Percentiles rank a stretch among this genome's conserved stretches.
These are phyloP conservation scores for Alternaria triticina DNA, from an alignment of 2,329 filamentous ascomycete genomes.

Conservation along the genomic window DNA sequence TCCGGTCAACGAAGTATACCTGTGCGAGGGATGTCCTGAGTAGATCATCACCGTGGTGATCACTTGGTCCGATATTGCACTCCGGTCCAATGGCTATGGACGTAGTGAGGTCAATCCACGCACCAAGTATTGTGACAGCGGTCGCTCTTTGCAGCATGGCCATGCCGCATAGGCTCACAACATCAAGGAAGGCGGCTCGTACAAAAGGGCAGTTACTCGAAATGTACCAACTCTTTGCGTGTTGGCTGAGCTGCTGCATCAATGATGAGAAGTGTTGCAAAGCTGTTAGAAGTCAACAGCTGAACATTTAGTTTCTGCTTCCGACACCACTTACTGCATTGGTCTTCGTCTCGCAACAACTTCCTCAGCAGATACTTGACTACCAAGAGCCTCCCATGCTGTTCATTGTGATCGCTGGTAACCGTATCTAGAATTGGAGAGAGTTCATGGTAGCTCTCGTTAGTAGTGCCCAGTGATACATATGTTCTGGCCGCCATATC, in stretches of 20 bases:
- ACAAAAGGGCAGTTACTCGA: constrained; percentile 40
- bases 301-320: background rate
- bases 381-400: constrained; percentile 41
- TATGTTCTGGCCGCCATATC: constrained; percentile 80
- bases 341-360: constrained; percentile 17
- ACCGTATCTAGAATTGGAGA: constrained; percentile 24
- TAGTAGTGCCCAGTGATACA: constrained; percentile 41
- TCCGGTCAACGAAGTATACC: constrained; percentile 33
- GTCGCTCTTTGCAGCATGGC: constrained; percentile 27
- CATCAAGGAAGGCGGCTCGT: constrained; percentile 46
- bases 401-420: constrained; percentile 27
- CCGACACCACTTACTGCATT: constrained; percentile 17
- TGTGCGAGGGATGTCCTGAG: constrained; percentile 28
- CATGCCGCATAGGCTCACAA: constrained; percentile 38
- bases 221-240: constrained; percentile 22
- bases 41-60: constrained; percentile 18
- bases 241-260: constrained; percentile 24
- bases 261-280: constrained; percentile 21
- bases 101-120: constrained; percentile 28
- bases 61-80: constrained; percentile 17
- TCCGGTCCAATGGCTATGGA: constrained; percentile 29
- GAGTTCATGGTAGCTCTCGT: constrained; percentile 31
- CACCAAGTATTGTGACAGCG: constrained; percentile 17
- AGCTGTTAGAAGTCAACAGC: constrained; percentile 16
- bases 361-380: constrained; percentile 42